Evolutionary conservation across 2,329 filamentous ascomycete species (phyloP).

Genomic region (Penicillium crustosum): DNA sequence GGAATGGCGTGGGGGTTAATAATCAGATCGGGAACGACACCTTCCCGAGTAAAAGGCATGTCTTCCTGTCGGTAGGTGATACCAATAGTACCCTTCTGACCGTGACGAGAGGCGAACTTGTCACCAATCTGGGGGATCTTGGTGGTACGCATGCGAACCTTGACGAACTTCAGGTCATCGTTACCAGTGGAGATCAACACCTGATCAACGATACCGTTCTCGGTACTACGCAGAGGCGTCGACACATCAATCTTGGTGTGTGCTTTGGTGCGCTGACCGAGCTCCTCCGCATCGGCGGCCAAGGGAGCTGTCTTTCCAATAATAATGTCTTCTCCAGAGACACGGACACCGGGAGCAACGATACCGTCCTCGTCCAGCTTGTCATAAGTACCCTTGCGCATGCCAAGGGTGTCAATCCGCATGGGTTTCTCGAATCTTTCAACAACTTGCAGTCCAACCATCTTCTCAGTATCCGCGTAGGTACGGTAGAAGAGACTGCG

Average conservation of each 20-base stretch:
- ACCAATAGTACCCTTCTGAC: slow-evolving; percentile 98
- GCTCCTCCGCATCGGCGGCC: slow-evolving; percentile 85
- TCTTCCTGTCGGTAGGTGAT: slow-evolving; percentile 97
- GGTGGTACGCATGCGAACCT: slow-evolving; percentile 94
- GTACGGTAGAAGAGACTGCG: slow-evolving; percentile 96
- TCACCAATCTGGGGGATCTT: slow-evolving; percentile 98
- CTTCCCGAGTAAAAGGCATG: slow-evolving; percentile 95
- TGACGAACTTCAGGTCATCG: slow-evolving; percentile 92
- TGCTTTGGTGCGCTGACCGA: slow-evolving; percentile 84
- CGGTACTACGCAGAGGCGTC: slow-evolving; percentile 89
- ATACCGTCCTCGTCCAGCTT: slow-evolving; percentile 97
- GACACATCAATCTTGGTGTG: slow-evolving; percentile 96
- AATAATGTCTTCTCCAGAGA: slow-evolving; percentile 97
- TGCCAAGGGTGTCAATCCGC: slow-evolving; percentile 78
- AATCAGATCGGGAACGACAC: slow-evolving; percentile 90
- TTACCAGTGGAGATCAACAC: slow-evolving; percentile 93
- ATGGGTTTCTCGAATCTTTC: slow-evolving; percentile 96
- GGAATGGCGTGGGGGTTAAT: slow-evolving; percentile 99
- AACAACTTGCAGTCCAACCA: slow-evolving; percentile 86
- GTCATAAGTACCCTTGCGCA: slow-evolving; percentile 95
- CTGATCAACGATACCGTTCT: slow-evolving; percentile 93
- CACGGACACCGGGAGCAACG: slow-evolving; percentile 87
- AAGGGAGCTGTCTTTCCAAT: slow-evolving; percentile 98
- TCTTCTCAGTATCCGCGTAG: slow-evolving; percentile 96
- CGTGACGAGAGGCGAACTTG: slow-evolving; percentile 98